phyloP scores from a whole-genome alignment of 2,329 filamentous ascomycete genomes.

The Paraphaeosphaeria minitans region DNA sequence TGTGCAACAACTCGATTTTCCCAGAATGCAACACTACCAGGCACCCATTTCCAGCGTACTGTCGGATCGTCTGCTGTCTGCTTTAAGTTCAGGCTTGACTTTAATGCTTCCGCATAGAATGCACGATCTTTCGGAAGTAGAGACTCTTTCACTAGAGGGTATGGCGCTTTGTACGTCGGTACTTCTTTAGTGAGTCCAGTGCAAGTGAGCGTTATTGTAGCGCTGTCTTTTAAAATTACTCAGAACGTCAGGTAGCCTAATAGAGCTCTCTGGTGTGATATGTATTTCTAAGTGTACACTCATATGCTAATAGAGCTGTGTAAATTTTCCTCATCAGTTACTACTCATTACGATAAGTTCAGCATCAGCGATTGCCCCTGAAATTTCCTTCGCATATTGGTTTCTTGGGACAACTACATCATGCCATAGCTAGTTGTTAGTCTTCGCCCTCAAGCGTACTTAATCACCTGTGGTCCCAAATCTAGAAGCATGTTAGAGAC shows the following conservation, averaged over 20 bases:
- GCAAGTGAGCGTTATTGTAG: slow-evolving; percentile 2
- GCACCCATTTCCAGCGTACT: slow-evolving; percentile 16
- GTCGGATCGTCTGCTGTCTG: slow-evolving; percentile 15
- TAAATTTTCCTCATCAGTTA: neutral
- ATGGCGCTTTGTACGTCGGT: slow-evolving; percentile 10
- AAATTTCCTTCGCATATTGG: neutral
- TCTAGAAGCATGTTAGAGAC: slow-evolving; percentile 26
- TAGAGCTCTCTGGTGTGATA: neutral
- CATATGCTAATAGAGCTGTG: neutral
- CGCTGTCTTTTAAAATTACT: too few relatives aligned
- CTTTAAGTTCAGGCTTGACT: slow-evolving; percentile 40
- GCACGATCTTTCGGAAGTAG: slow-evolving; percentile 31
- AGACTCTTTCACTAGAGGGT: slow-evolving; percentile 8
- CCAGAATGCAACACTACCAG: slow-evolving; percentile 16
- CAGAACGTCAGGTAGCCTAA: too few relatives aligned
- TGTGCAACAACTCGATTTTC: slow-evolving; percentile 16
- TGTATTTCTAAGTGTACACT: neutral
- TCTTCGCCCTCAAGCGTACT: neutral
- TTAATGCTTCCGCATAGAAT: slow-evolving; percentile 52
- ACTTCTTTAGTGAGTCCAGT: slow-evolving; percentile 11
- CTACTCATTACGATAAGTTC: neutral
- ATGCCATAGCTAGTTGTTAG: neutral
- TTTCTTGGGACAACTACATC: neutral
- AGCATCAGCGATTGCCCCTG: neutral
- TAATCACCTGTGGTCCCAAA: too few relatives aligned